Conservation (phyloP, 2,329 filamentous ascomycete genomes). For the Ustulina deusta region DNA sequence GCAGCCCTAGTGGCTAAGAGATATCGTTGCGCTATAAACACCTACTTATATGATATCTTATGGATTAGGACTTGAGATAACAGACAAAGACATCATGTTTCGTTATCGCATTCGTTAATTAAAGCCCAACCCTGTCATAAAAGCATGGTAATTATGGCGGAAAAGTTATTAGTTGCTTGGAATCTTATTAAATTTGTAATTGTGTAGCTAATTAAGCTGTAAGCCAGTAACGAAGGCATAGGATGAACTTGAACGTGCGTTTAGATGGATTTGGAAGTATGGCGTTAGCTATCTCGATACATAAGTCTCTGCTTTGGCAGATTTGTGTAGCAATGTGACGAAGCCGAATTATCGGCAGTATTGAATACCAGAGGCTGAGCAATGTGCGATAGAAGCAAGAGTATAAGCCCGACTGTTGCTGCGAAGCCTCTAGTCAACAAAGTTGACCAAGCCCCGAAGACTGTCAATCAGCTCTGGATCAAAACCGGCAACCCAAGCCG, state of each 20-base stretch:
- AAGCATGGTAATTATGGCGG: background rate
- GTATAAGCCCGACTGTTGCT: background rate
- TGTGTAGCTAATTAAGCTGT: background rate
- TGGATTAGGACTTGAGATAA: background rate
- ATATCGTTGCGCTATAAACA: too few relatives aligned
- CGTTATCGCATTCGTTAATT: background rate
- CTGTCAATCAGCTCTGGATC: constrained; percentile 47
- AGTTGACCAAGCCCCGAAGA: constrained; percentile 48
- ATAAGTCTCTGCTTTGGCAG: background rate
- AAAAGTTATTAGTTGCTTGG: background rate
- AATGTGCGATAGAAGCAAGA: constrained; percentile 1
- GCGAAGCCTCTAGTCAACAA: constrained; percentile 42
- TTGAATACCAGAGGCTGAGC: constrained; percentile 1
- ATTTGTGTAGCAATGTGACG: constrained; percentile 6
- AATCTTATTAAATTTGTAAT: background rate
- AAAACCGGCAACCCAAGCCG: constrained; percentile 48
- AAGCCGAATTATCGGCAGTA: background rate
- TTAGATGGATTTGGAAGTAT: background rate
- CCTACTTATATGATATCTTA: too few relatives aligned
- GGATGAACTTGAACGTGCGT: background rate
- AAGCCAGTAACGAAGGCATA: background rate
- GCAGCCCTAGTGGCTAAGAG: too few relatives aligned
- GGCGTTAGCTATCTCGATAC: background rate
- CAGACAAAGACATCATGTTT: background rate
- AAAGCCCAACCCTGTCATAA: background rate